These are phyloP conservation scores for Eucalyptus cloeziana DNA, from an alignment of 345 rosid genomes.

Conservation along the genomic window DNA sequence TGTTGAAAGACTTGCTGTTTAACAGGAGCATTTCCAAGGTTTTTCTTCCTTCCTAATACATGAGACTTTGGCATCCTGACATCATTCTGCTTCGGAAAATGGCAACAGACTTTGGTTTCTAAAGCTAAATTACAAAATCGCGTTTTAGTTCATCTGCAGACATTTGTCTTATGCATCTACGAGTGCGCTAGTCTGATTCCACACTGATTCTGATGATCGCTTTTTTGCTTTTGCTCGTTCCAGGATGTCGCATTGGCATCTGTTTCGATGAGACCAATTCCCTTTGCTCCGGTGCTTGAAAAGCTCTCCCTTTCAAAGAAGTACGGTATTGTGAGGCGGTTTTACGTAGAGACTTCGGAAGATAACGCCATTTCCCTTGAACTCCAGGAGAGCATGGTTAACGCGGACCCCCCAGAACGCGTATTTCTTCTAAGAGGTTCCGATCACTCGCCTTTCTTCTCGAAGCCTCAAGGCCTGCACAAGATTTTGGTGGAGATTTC, in stretches of 20 bases:
- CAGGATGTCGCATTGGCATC: constrained; percentile 95
- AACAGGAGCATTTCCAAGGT: constrained; percentile 90
- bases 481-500: constrained; percentile 77
- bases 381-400: constrained; percentile 71
- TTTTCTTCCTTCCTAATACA: background rate
- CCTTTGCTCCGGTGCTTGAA: constrained; percentile 90
- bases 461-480: constrained; percentile 97
- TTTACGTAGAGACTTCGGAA: constrained; percentile 63
- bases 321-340: constrained; percentile 74
- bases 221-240: background rate
- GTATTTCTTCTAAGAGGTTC: constrained; percentile 78
- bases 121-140: background rate
- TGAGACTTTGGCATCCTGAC: background rate
- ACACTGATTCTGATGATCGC: background rate
- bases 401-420: constrained; percentile 65
- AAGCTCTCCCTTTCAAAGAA: constrained; percentile 72
- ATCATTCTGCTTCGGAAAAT: background rate
- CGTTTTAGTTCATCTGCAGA: background rate
- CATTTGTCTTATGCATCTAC: background rate
- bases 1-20: constrained; percentile 61
- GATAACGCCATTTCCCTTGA: constrained; percentile 74
- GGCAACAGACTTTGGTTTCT: background rate
- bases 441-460: constrained; percentile 97
- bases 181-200: background rate
- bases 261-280: constrained; percentile 86